Evolutionary conservation across 2,329 filamentous ascomycete species (phyloP).

Genomic region (Cladosporium velox): DNA sequence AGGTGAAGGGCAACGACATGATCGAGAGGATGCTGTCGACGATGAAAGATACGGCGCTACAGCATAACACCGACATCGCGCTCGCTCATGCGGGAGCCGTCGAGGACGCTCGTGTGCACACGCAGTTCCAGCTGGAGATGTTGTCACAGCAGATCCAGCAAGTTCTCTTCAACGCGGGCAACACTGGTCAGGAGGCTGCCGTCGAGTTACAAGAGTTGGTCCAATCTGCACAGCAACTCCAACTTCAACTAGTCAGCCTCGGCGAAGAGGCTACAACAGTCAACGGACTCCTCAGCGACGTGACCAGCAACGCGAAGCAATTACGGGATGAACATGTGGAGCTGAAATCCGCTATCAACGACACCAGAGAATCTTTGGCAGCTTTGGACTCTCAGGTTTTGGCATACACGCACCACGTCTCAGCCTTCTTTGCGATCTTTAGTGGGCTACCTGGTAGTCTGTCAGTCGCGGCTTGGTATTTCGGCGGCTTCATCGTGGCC

Average conservation of each 20-base stretch:
- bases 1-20: too few species aligned
- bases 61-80: not conserved
- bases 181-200: too few species aligned
- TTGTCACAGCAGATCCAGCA: too few species aligned
- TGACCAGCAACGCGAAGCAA: not conserved
- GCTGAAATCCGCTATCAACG: not conserved
- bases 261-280: too few species aligned
- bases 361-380: not conserved
- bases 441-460: not conserved
- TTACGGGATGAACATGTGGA: not conserved
- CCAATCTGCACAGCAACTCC: too few species aligned
- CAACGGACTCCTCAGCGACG: not conserved
- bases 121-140: too few species aligned
- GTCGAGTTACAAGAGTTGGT: too few species aligned
- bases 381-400: not conserved
- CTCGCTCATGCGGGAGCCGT: not conserved
- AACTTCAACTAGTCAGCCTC: too few species aligned
- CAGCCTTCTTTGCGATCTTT: not conserved
- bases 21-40: too few species aligned
- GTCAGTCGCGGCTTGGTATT: not conserved
- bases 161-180: too few species aligned
- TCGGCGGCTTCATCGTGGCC: not conserved
- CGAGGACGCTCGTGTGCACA: too few species aligned
- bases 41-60: too few species aligned
- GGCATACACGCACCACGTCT: not conserved